Evolutionary conservation across 345 rosid species (phyloP), one percentile per base, ranked within the genome.

Genomic region (Ailanthus altissimus): DNA sequence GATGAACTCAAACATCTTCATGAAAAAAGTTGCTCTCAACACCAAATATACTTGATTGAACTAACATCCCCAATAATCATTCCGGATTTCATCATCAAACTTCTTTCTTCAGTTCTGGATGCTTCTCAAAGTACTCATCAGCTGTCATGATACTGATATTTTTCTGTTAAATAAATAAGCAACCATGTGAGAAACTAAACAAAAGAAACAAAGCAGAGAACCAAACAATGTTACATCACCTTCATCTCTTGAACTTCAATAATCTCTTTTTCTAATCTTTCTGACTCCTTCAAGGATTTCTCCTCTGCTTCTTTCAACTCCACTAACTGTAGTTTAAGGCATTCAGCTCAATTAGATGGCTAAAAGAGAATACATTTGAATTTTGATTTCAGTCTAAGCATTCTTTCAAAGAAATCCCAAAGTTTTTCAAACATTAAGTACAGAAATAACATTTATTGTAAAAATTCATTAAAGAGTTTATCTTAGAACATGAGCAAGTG

Each of bases 131-230:
- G 90, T 95, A 95, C 72, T 95, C 98, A 28, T 91, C 95, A 13
- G 97, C 94, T 5, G 97, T 95, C 98, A 93, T 90, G 81, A 98
- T 93, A 84, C 98, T 90, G 77, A 93, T 76, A 84, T 90, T 95
- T 87, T 83, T 78, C 98, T 92, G 97, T 80, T 76, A 25, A 75
- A 46, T 68, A 54, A 63, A 69, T 63, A 36, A 65, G 20, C 50
- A 16, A n/a, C n/a, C 43, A 18, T 45, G 63, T 75, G 28, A 82
- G 61, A 56, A 67, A 46, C 25, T 56, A 66, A 36, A 66, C 20
- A 42, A 66, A 42, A 18, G 42, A 8, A 40, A 65, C 20, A 21
- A 10, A 65, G 14, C 42, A 26, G 54, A 25, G 53, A 67, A 26
- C 9, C 0, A 14, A 67, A 56, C 20, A 65, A 67, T 46, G 4